Percentiles rank a stretch among this genome's conserved stretches.
phyloP scores from a whole-genome alignment of 257 asterid genomes.

The Capsicum chinense region DNA sequence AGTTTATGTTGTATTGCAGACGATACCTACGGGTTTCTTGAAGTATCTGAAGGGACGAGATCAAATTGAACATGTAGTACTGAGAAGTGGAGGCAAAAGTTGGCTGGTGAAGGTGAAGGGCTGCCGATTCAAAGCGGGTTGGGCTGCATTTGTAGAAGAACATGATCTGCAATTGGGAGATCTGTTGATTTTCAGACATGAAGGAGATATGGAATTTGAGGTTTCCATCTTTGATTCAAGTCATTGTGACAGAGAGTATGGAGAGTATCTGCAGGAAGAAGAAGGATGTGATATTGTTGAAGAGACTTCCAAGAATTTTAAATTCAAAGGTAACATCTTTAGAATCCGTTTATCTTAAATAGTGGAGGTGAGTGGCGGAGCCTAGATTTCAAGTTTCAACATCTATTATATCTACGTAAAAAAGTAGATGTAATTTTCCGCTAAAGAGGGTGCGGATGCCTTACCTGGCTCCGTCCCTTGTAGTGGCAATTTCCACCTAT shows the following conservation, averaged over 20 bases:
- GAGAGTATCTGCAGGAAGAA: background rate
- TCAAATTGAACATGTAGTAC: background rate
- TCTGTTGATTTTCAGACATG: background rate
- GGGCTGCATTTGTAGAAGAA: background rate
- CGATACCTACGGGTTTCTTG: constrained; percentile 18
- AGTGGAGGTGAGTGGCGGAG: background rate
- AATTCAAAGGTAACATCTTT: constrained; percentile 14
- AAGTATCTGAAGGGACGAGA: constrained; percentile 14
- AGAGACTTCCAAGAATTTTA: background rate
- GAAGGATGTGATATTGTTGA: background rate
- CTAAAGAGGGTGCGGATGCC: too few relatives aligned
- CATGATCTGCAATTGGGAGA: background rate
- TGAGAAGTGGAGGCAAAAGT: background rate
- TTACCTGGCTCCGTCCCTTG: too few relatives aligned
- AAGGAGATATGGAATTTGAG: constrained; percentile 5
- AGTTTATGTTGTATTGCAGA: background rate
- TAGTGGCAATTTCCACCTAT: too few relatives aligned
- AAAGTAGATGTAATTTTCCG: background rate
- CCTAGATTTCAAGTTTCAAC: background rate
- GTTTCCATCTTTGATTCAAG: constrained; percentile 18
- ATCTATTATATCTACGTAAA: background rate
- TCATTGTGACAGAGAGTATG: constrained; percentile 21
- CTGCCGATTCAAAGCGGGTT: background rate
- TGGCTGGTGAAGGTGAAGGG: constrained; percentile 13
- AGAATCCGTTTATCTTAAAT: background rate